Evolutionary conservation across 2,329 filamentous ascomycete genomes (phyloP).

Genomic region (Aureobasidium pullulans): DNA sequence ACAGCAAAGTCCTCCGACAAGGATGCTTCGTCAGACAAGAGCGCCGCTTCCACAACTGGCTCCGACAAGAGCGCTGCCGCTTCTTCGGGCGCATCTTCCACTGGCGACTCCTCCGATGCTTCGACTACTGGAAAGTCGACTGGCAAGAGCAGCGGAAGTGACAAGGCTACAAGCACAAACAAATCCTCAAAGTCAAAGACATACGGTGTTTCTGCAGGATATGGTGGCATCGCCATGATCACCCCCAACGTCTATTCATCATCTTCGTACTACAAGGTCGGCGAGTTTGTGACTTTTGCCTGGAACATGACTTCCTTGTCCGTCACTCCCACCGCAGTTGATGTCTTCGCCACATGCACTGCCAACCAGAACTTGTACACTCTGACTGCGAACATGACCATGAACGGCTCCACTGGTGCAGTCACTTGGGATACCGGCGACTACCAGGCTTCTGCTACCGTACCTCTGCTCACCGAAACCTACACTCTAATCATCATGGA

Average conservation of each 20-base stretch:
- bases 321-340: slow-evolving; percentile 51
- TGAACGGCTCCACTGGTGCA: slow-evolving; percentile 37
- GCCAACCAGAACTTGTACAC: slow-evolving; percentile 55
- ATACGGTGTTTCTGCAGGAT: slow-evolving; percentile 47
- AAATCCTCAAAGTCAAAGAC: slow-evolving; percentile 24
- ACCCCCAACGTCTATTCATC: slow-evolving; percentile 46
- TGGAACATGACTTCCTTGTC: slow-evolving; percentile 64
- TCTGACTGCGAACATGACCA: slow-evolving; percentile 50
- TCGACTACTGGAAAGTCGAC: slow-evolving; percentile 13
- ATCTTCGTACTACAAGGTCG: slow-evolving; percentile 52
- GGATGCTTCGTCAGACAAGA: slow-evolving; percentile 1
- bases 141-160: slow-evolving; percentile 17
- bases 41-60: slow-evolving; percentile 17
- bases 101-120: slow-evolving; percentile 18
- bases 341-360: slow-evolving; percentile 55
- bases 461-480: slow-evolving; percentile 49
- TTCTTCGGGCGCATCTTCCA: slow-evolving; percentile 14
- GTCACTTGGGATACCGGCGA: slow-evolving; percentile 55
- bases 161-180: slow-evolving; percentile 15
- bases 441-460: slow-evolving; percentile 42
- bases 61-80: slow-evolving; percentile 16
- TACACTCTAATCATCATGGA: slow-evolving; percentile 61
- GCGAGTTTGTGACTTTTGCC: slow-evolving; percentile 53
- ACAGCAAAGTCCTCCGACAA: slow-evolving; percentile 14
- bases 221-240: slow-evolving; percentile 56